Evolutionary conservation across 306 rosid species (phyloP), one percentile per base, ranked within the genome.

Genomic region (Spatholobus suberectus): DNA sequence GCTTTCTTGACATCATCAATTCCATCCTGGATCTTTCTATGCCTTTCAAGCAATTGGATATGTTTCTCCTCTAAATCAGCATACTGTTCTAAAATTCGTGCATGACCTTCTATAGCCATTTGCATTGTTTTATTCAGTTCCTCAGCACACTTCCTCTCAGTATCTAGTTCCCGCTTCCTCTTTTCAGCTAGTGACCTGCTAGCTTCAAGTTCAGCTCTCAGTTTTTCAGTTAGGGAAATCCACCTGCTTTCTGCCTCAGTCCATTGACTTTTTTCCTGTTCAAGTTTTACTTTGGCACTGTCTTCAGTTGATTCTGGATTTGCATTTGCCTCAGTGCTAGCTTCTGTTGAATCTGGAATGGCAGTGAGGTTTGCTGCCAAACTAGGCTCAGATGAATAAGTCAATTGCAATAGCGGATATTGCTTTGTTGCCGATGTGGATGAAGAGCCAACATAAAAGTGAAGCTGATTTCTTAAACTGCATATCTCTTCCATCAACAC

Each of bases 11-110:
- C 92, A 84, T 92, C 93, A 62, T 85, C 97, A 63, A 88, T 89
- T 81, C 92, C 98, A 84, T 91, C 96, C 76, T 78, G 90, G 38
- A 94, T 92, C 86, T 51, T 89, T 84, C 97, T 89, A 72, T 94
- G 91, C 89, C 96, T 90, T 76, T 86, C 90, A 78, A 94, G 98
- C 77, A 94, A 75, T 18, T 92, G 90, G 82, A 94, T 86, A 73
- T 92, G 96, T 61, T 91, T 87, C 91, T 94, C 98, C 90, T 94
- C 96, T 86, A 94, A 89, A 86, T 94, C 98, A 17, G 96, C 97
- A 81, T 90, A 94, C 62, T 88, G 93, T 69, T 94, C 98, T 80
- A 92, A 72, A 87, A 91, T 85, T 5, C 97, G 90, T 18, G 94
- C 93, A 63, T 94, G 94, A 26, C 92, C 94, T 81, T 88, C 88